phyloP scores from a whole-genome alignment of 208 protist genomes.

The Leishmania amazonensis region DNA sequence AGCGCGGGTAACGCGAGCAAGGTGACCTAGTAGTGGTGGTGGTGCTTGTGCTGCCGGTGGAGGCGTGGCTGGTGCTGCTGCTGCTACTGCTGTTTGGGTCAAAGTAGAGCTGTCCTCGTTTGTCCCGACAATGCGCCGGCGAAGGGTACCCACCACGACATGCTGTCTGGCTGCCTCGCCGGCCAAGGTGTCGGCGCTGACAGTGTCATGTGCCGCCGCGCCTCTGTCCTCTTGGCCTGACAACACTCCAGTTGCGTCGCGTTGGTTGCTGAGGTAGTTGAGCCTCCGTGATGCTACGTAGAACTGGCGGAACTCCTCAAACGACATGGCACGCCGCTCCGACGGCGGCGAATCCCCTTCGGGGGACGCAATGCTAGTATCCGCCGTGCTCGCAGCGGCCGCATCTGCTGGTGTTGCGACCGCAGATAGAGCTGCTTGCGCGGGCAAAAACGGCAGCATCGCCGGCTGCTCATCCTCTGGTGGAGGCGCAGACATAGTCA shows the following conservation, averaged over 20 bases:
- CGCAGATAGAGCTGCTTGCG: background rate
- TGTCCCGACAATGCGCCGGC: background rate
- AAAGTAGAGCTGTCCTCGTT: background rate
- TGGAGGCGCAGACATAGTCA: background rate
- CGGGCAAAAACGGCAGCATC: background rate
- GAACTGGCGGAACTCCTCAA: slow-evolving; percentile 27
- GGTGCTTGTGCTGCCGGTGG: background rate
- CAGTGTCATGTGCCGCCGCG: background rate
- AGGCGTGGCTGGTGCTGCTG: background rate
- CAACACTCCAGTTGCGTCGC: background rate
- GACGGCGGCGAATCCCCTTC: background rate
- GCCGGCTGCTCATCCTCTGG: background rate
- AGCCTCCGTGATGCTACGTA: slow-evolving; percentile 15
- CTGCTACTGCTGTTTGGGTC: background rate
- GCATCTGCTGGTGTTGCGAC: background rate
- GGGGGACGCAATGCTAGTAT: background rate
- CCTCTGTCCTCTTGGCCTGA: background rate
- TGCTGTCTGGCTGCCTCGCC: background rate
- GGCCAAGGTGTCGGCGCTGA: background rate
- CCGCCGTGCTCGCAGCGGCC: background rate
- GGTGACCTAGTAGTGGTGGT: background rate
- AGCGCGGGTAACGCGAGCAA: background rate
- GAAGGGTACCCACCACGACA: background rate
- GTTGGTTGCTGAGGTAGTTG: background rate
- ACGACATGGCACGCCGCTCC: slow-evolving; percentile 10